Base-by-base conservation (phyloP, 257 asterid species). In the Solanum infundibuliforme region DNA sequence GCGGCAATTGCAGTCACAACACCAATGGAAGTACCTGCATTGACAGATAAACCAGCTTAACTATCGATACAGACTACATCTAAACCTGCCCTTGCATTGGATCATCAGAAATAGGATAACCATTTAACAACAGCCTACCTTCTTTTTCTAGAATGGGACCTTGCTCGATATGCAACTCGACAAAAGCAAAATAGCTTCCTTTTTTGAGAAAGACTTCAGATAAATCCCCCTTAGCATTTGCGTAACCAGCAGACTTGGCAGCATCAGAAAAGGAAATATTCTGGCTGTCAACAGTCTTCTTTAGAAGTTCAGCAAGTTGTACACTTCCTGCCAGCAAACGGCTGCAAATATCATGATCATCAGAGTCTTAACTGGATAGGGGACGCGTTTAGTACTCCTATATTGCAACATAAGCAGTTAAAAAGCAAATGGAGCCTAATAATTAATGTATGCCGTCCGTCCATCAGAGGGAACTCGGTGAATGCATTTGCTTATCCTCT, bases 1-100 rank as follows among this genome's bases (percentile, higher is more conserved):
- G 99, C 98, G 66, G 99, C 99, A 88, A 97, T 95, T 34, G 98
- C 99, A 52, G 98, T 97, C 87, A 97, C 99, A 87, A 95, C 92
- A 38, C 99, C 99, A 32, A 97, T 95, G 36, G 95, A 89, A 83
- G 73, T 90, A n/a, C 74, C 99, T 97, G 83, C 27, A 89, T 83
- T 13, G 31, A 89, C 72, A 86, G 6, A 60, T 2, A 12, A 65
- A 88, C 76, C 52, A 83, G 69, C 71, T 76, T 52, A 46, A 75
- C 34, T 46, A 60, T 32, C 41, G 58, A 36, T 32, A 72, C 16
- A 21, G 8, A 23, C 38, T 29, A 87, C 23, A 82, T 9, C 18
- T 60, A 55, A 29, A 29, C 5, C 6, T 25, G 69, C 10, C 29
- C 69, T 81, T 16, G 68, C 10, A 48, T 81, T 29, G 85, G 66